Conservation (phyloP, 495 filamentous ascomycete genomes). For the Aspergillus biplanus region DNA sequence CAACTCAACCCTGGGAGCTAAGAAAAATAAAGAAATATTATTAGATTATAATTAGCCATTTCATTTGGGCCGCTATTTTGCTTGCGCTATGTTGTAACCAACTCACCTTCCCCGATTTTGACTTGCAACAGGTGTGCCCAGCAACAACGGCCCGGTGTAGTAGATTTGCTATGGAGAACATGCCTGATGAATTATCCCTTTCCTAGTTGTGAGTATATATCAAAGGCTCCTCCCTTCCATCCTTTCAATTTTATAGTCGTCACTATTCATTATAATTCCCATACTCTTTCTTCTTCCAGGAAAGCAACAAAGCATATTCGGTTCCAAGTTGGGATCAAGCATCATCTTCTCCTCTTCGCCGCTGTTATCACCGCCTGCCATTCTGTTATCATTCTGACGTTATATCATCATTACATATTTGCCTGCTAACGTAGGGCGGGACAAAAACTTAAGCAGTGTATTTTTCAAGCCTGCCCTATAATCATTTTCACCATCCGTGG, state of each 20-base stretch:
- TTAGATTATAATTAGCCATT: slow-evolving; percentile 12
- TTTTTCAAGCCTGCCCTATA: slow-evolving; percentile 17
- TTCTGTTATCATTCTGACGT: slow-evolving; percentile 13
- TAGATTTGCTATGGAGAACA: slow-evolving; percentile 9
- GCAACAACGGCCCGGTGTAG: slow-evolving; percentile 24
- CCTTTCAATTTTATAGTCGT: slow-evolving; percentile 2
- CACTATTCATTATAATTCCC: background rate
- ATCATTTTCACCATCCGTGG: slow-evolving; percentile 9
- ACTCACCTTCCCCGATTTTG: slow-evolving; percentile 13
- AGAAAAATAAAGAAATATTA: background rate
- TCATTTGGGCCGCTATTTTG: slow-evolving; percentile 24
- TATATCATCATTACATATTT: slow-evolving; percentile 28
- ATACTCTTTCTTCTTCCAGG: background rate
- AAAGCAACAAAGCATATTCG: background rate
- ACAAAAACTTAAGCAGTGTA: slow-evolving; percentile 13
- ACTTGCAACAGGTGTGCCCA: slow-evolving; percentile 18
- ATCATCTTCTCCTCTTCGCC: slow-evolving; percentile 10
- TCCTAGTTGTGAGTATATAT: slow-evolving; percentile 28
- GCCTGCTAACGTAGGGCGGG: slow-evolving; percentile 2
- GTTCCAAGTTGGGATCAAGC: background rate
- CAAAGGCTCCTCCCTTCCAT: slow-evolving; percentile 18
- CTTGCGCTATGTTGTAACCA: slow-evolving; percentile 20
- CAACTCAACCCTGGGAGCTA: background rate
- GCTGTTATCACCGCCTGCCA: slow-evolving; percentile 25
- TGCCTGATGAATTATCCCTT: slow-evolving; percentile 26